Base-by-base conservation (phyloP, 768 basidiomycete genomes). In the Phanerochaete sordida region DNA sequence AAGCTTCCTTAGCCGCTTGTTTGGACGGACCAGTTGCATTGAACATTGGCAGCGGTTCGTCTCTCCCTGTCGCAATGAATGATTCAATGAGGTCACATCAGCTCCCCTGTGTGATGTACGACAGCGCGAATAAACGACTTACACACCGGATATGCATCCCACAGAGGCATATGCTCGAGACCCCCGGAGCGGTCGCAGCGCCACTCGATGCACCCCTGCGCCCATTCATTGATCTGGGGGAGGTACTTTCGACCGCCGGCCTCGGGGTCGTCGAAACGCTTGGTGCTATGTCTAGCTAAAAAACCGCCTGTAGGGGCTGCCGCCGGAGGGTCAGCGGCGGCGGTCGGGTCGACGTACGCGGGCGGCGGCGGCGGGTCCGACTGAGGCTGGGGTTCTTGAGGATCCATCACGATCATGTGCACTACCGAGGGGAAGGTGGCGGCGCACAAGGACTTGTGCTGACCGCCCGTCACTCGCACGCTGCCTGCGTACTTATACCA, bases 161-260 rank as follows among this genome's bases (percentile, higher is more conserved):
- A 70, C 0, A 59, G 27, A 0, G 69, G 69, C 0, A 63, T 30
- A 33, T 70, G 69, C 28, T 64, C 63, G 1, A 44, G 0, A 1
- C 69, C 69, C 0, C 63, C 66, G 0, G 64, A 31, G 0, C 67
- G 56, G 6, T 37, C 48, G 12, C 50, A 45, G 12, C 56, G 28
- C 69, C 69, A 70, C 8, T 43, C 35, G 0, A 68, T 59, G 11
- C 43, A 16, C 1, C 16, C 53, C 11, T 46, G n/a, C 0, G 55
- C 60, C 68, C 68, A 69, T 37, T 70, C 65, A 35, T 70, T 69
- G 0, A 70, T 3, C 51, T 70, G 69, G 0, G 69, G 65, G 21
- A 69, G 31, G 55, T 69, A 70, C 3, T 64, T 64, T 61, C 68
- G 31, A 2, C 54, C 44, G 27, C 53, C 53, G 3, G 24, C 19